A percentile compares a stretch with the other conserved stretches of the same genome.
Conservation (phyloP, 345 rosid species). For the Brassica nigra region DNA sequence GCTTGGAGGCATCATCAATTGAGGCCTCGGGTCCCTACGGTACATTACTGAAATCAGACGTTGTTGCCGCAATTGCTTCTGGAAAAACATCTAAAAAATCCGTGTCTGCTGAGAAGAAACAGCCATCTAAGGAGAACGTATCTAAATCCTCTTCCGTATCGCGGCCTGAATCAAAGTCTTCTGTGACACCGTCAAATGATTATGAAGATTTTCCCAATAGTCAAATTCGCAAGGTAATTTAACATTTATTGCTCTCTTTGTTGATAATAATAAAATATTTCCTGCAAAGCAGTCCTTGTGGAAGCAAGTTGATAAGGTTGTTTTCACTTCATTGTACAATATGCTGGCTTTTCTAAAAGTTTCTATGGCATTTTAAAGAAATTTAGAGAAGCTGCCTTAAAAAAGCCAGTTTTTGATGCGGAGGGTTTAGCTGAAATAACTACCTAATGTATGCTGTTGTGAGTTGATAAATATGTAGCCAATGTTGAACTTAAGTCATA, state of each 20-base stretch:
- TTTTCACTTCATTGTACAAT: slow-evolving; percentile 3
- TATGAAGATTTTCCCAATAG: slow-evolving; percentile 86
- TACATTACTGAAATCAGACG: slow-evolving; percentile 85
- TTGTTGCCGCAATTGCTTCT: slow-evolving; percentile 74
- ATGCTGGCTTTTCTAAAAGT: slow-evolving; percentile 16
- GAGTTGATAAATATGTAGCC: neutral
- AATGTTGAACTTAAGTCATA: slow-evolving; percentile 11
- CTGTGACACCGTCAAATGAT: slow-evolving; percentile 51
- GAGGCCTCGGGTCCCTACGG: slow-evolving; percentile 82
- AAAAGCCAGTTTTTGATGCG: slow-evolving; percentile 11
- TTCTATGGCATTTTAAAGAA: slow-evolving; percentile 1
- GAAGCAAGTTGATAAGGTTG: neutral
- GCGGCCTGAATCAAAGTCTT: slow-evolving; percentile 46
- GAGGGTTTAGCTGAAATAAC: neutral
- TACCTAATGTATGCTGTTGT: neutral
- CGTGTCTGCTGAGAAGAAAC: slow-evolving; percentile 46
- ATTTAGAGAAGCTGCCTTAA: neutral
- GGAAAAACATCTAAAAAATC: slow-evolving; percentile 60
- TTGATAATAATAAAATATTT: slow-evolving; percentile 3
- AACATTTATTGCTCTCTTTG: neutral
- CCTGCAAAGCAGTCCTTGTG: slow-evolving; percentile 6
- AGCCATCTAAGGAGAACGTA: slow-evolving; percentile 44
- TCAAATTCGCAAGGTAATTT: slow-evolving; percentile 95
- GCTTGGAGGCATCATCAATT: slow-evolving; percentile 76
- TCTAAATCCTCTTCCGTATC: slow-evolving; percentile 45